phyloP scores from a whole-genome alignment of 495 filamentous ascomycete species.

The Hypoxylon intermedium region DNA sequence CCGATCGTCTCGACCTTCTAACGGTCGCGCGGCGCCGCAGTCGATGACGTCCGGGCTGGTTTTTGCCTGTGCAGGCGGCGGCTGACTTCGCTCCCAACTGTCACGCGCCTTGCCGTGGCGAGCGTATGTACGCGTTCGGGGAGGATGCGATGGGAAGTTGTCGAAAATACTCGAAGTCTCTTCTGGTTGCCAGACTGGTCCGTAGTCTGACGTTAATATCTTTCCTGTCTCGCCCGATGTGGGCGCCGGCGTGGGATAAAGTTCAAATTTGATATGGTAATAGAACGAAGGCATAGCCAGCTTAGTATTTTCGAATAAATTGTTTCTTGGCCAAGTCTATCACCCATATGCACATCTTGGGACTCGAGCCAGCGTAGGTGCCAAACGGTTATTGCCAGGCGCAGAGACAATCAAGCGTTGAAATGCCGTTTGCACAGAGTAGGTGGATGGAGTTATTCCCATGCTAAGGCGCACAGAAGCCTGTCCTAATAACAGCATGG shows the following conservation, averaged over 20 bases:
- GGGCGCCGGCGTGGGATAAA: conserved; percentile 64
- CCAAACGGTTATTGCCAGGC: conserved; percentile 12
- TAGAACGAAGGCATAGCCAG: conserved; percentile 79
- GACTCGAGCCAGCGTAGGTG: conserved; percentile 11
- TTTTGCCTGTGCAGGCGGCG: not conserved
- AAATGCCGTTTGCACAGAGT: conserved; percentile 2
- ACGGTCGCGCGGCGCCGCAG: conserved; percentile 50
- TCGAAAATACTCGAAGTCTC: conserved; percentile 52
- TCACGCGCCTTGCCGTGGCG: conserved; percentile 7
- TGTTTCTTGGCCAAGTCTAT: not conserved
- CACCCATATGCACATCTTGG: conserved; percentile 29
- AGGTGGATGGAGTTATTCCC: conserved; percentile 12
- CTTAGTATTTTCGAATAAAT: conserved; percentile 20
- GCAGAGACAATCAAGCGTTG: not conserved
- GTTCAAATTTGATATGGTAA: conserved; percentile 89
- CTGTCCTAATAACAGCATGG: too few relatives aligned
- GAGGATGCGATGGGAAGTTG: conserved; percentile 52
- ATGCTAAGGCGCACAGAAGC: too few relatives aligned
- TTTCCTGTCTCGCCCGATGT: conserved; percentile 15
- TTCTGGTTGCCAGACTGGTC: conserved; percentile 48
- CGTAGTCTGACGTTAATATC: conserved; percentile 2
- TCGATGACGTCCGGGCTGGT: conserved; percentile 47
- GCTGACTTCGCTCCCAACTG: conserved; percentile 7
- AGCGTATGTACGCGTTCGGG: conserved; percentile 24
- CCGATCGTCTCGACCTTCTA: conserved; percentile 35